Conservation (phyloP, 2,329 filamentous ascomycete species). For the Neodidymelliopsis sp. region DNA sequence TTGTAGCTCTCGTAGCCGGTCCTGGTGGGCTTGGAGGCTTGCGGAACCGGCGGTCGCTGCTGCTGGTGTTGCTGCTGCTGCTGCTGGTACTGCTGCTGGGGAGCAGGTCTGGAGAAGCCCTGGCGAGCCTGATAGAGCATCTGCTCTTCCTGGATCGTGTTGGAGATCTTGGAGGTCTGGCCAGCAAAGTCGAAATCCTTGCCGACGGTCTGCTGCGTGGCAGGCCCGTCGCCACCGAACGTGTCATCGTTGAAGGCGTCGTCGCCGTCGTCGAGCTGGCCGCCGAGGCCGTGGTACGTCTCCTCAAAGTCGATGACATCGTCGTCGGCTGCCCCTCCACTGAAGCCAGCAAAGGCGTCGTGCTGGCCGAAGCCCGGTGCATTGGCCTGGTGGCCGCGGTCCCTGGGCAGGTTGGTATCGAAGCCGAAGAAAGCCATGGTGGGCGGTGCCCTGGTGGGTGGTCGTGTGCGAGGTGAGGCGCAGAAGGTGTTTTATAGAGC, state of each 20-base stretch:
- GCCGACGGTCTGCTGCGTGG: constrained; percentile 66
- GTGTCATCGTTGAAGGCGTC: constrained; percentile 98
- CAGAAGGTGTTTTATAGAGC: constrained; percentile 4
- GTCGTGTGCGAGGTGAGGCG: constrained; percentile 9
- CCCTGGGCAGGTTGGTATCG: constrained; percentile 71
- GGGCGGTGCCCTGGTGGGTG: constrained; percentile 9
- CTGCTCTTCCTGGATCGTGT: constrained; percentile 90
- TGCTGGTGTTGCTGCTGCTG: constrained; percentile 61
- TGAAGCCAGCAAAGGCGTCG: constrained; percentile 88
- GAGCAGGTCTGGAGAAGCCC: constrained; percentile 49
- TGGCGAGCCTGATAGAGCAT: constrained; percentile 81
- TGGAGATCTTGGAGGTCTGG: constrained; percentile 84
- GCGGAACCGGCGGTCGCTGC: constrained; percentile 54
- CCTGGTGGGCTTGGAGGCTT: constrained; percentile 67
- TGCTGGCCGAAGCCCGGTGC: constrained; percentile 85
- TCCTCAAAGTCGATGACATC: constrained; percentile 88
- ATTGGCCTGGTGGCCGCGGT: constrained; percentile 69
- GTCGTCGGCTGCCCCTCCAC: constrained; percentile 65
- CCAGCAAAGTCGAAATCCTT: constrained; percentile 98
- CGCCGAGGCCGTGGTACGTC: constrained; percentile 93
- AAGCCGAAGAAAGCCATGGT: constrained; percentile 93
- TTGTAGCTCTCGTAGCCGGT: constrained; percentile 93
- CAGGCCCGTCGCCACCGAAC: constrained; percentile 67
- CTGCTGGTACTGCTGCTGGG: constrained; percentile 61
- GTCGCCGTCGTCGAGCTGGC: constrained; percentile 87